Conservation (phyloP, 2,329 filamentous ascomycete genomes). For the Raffaelea deltoideospora region DNA sequence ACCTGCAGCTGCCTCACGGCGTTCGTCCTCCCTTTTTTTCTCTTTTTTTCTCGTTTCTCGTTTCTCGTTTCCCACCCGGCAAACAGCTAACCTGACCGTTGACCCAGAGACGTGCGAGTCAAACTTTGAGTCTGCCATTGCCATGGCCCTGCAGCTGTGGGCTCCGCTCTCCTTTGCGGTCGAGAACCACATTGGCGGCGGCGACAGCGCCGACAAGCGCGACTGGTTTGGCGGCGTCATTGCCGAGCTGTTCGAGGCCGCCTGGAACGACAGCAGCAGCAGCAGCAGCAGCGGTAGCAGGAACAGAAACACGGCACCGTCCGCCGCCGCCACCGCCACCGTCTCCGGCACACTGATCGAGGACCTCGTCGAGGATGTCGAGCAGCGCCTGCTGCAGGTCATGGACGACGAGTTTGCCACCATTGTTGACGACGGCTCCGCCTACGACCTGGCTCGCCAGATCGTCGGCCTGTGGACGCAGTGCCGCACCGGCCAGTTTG, state of each 20-base stretch:
- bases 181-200: constrained; percentile 75
- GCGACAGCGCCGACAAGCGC: constrained; percentile 70
- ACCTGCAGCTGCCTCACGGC: no score
- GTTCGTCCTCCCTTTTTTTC: no score
- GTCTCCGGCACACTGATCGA: constrained; percentile 15
- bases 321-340: constrained; percentile 8
- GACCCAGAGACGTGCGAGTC: constrained; percentile 42
- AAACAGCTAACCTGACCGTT: no score
- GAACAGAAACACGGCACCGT: no score
- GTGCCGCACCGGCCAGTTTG: constrained; percentile 49
- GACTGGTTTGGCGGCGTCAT: constrained; percentile 92
- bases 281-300: no score
- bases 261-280: constrained; percentile 7
- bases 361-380: constrained; percentile 61
- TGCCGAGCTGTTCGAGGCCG: constrained; percentile 53
- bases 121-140: constrained; percentile 75
- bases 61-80: no score
- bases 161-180: constrained; percentile 76
- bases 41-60: no score
- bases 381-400: constrained; percentile 72
- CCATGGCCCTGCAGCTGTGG: constrained; percentile 77
- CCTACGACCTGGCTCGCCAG: constrained; percentile 53
- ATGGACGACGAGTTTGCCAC: constrained; percentile 96
- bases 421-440: constrained; percentile 79
- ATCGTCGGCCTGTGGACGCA: constrained; percentile 55